Evolutionary conservation across 176 grass and related monocot species (phyloP).

Genomic region (Carex cristatella): DNA sequence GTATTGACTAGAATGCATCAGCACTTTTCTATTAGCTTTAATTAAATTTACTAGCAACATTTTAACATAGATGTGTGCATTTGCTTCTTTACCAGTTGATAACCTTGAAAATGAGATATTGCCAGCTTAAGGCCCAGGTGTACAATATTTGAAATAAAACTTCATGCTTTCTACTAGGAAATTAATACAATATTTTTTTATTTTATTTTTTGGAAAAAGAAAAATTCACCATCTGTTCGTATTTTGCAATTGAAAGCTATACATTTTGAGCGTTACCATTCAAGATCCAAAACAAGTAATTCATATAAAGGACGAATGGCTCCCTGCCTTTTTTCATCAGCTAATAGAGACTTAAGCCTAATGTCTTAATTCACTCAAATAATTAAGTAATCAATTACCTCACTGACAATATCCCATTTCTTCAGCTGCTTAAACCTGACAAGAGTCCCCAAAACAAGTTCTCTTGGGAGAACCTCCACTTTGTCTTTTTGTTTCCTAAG

Average conservation of each 20-base stretch:
- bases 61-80: neutral
- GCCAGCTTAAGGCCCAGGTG: neutral
- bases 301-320: constrained; percentile 3
- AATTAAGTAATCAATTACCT: constrained; percentile 42
- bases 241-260: neutral
- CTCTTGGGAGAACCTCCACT: constrained; percentile 42
- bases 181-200: neutral
- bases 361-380: neutral
- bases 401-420: constrained; percentile 82
- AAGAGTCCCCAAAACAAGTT: constrained; percentile 71
- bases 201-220: neutral
- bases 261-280: neutral
- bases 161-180: neutral
- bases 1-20: neutral
- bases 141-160: neutral
- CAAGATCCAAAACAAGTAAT: neutral
- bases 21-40: neutral
- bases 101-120: neutral
- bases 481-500: constrained; percentile 49
- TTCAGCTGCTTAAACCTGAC: constrained; percentile 87
- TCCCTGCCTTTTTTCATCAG: neutral
- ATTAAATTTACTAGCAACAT: neutral
- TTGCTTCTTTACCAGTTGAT: neutral
- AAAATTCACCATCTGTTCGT: neutral
- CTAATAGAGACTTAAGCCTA: neutral